phyloP scores from a whole-genome alignment of 2,329 filamentous ascomycete genomes.

The Colletotrichum chlorophyti region DNA sequence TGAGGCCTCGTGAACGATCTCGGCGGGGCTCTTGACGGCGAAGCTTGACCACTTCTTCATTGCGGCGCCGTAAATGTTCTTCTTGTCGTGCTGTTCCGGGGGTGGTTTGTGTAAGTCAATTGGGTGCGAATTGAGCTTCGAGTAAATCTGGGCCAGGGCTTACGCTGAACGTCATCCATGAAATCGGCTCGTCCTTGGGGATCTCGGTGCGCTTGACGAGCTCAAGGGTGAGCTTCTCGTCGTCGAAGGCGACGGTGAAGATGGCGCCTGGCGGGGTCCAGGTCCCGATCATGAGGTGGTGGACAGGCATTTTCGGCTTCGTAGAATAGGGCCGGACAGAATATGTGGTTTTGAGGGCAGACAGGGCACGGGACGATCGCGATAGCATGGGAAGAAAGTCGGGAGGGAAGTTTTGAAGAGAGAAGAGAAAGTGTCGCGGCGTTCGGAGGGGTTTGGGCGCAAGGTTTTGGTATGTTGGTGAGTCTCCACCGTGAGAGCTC shows the following conservation, averaged over 20 bases:
- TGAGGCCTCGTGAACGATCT: conserved; percentile 78
- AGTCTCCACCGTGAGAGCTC: too few relatives aligned
- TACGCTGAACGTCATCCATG: conserved; percentile 92
- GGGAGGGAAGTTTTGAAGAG: not conserved
- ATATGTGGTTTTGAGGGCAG: not conserved
- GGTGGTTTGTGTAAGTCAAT: conserved; percentile 28
- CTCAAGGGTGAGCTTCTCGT: conserved; percentile 76
- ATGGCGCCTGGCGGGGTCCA: conserved; percentile 91
- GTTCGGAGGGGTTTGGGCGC: not conserved
- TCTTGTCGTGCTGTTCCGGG: conserved; percentile 72
- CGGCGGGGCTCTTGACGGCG: conserved; percentile 74
- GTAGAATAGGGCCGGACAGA: conserved; percentile 5
- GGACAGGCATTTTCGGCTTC: conserved; percentile 68
- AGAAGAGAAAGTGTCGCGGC: not conserved
- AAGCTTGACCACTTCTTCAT: conserved; percentile 96
- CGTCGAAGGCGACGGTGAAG: conserved; percentile 88
- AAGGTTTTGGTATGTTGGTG: too few relatives aligned
- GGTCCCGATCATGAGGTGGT: conserved; percentile 91
- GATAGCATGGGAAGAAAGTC: conserved; percentile 5
- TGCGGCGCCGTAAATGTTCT: conserved; percentile 85
- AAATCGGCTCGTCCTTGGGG: conserved; percentile 84
- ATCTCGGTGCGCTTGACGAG: conserved; percentile 84
- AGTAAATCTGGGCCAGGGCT: conserved; percentile 39
- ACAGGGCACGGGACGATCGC: not conserved
- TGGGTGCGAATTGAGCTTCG: not conserved